Conservation (phyloP, 805 yeast genomes). For the Yarrowia yakushimensis region DNA sequence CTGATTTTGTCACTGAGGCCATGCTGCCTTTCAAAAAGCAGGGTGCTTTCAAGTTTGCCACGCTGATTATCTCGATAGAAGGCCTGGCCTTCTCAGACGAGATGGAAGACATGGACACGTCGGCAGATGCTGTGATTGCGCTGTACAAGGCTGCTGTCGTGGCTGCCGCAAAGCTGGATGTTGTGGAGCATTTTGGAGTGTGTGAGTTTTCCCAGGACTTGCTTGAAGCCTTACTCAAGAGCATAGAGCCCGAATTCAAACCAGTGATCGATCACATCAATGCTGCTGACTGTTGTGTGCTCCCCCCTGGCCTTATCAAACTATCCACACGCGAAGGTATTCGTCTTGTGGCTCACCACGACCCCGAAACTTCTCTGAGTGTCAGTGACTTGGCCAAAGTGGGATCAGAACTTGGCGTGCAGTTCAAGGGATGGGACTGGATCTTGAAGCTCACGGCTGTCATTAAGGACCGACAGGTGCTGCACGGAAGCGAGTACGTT, state of each 20-base stretch:
- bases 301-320: slow-evolving; percentile 36
- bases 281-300: slow-evolving; percentile 39
- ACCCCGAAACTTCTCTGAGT: slow-evolving; percentile 33
- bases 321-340: slow-evolving; percentile 34
- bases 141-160: slow-evolving; percentile 30
- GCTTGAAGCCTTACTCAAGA: slow-evolving; percentile 29
- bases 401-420: slow-evolving; percentile 17
- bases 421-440: slow-evolving; percentile 30
- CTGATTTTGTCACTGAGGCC: slow-evolving; percentile 16
- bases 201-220: slow-evolving; percentile 34
- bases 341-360: slow-evolving; percentile 38
- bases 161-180: slow-evolving; percentile 19
- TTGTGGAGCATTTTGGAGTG: slow-evolving; percentile 32
- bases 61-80: slow-evolving; percentile 33
- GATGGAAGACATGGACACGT: slow-evolving; percentile 30
- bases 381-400: slow-evolving; percentile 23
- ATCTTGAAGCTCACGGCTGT: slow-evolving; percentile 30
- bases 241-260: slow-evolving; percentile 20
- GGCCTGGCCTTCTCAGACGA: slow-evolving; percentile 35
- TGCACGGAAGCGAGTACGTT: slow-evolving; percentile 31
- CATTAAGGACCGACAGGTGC: slow-evolving; percentile 31
- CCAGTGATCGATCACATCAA: slow-evolving; percentile 37
- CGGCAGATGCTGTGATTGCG: slow-evolving; percentile 28
- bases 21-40: slow-evolving; percentile 25
- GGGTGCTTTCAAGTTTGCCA: slow-evolving; percentile 6